These are phyloP conservation scores for Sugiyamaella pinicola DNA, from an alignment of 1,139 yeast species.

Conservation along the genomic window DNA sequence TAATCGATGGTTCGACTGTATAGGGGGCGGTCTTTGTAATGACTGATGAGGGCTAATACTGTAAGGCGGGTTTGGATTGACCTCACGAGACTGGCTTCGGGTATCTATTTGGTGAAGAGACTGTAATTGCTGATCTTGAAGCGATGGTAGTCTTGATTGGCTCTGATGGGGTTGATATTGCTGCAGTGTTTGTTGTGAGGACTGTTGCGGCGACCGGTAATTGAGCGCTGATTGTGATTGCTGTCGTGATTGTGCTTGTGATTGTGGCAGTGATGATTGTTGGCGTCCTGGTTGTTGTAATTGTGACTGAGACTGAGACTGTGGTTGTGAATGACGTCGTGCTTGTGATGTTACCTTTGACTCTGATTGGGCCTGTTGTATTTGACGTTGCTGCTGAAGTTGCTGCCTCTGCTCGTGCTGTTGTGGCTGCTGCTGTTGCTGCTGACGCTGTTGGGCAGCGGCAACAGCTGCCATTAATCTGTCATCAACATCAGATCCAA, in stretches of 20 bases:
- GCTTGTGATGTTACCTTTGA: conserved; percentile 1
- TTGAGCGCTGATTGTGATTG: conserved; percentile 5
- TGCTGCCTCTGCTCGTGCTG: neutral
- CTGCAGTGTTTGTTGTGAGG: conserved; percentile 5
- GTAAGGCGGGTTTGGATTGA: conserved; percentile 9
- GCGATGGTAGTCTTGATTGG: conserved; percentile 9
- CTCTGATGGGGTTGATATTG: conserved; percentile 18
- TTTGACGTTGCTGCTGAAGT: neutral
- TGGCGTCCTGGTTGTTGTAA: neutral
- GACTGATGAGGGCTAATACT: conserved; percentile 12
- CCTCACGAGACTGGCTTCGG: conserved; percentile 5
- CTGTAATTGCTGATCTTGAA: conserved; percentile 8
- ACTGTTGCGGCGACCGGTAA: conserved; percentile 8
- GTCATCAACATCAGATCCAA: conserved; percentile 51
- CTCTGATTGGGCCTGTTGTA: neutral
- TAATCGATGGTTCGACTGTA: conserved; percentile 3
- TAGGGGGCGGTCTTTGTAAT: conserved; percentile 9
- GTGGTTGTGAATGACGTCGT: conserved; percentile 1
- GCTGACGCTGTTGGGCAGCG: conserved; percentile 47
- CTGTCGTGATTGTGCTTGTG: conserved; percentile 8
- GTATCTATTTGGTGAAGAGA: conserved; percentile 4
- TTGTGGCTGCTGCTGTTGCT: conserved; percentile 10
- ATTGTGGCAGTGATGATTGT: neutral
- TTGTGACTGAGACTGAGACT: neutral
- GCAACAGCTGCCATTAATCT: conserved; percentile 70